Conservation (phyloP, 1,284 basidiomycete genomes). For the Moesziomyces sp. region DNA sequence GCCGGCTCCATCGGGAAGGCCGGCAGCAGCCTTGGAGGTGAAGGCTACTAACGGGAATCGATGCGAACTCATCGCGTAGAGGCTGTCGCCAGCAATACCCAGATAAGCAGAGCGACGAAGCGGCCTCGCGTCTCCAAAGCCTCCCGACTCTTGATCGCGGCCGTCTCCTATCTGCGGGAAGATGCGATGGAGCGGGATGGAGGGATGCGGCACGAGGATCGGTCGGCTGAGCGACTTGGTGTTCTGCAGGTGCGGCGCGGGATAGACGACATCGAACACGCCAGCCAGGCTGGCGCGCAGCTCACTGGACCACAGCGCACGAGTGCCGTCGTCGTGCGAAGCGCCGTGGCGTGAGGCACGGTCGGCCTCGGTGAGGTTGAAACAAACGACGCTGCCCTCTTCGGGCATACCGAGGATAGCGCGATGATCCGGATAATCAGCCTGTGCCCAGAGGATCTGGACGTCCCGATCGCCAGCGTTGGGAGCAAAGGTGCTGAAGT, state of each 20-base stretch:
- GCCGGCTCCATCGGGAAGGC: constrained; percentile 25
- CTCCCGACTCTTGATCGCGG: constrained; percentile 6
- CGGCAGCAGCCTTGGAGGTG: constrained; percentile 33
- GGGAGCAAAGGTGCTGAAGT: constrained; percentile 63
- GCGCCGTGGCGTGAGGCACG: constrained; percentile 3
- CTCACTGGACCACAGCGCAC: constrained; percentile 48
- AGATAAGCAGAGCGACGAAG: constrained; percentile 50
- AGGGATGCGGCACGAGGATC: constrained; percentile 54
- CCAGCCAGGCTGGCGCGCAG: constrained; percentile 50
- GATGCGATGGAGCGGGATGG: constrained; percentile 38
- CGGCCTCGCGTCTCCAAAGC: constrained; percentile 4
- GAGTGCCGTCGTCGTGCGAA: constrained; percentile 9
- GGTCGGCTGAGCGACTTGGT: constrained; percentile 48
- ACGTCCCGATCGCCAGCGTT: constrained; percentile 64
- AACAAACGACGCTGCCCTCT: constrained; percentile 61
- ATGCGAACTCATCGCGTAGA: constrained; percentile 59
- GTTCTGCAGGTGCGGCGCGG: constrained; percentile 47
- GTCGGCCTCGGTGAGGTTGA: constrained; percentile 49
- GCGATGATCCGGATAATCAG: constrained; percentile 48
- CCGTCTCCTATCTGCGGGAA: constrained; percentile 47
- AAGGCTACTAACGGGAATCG: constrained; percentile 58
- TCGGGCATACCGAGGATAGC: constrained; percentile 62
- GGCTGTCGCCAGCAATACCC: constrained; percentile 55
- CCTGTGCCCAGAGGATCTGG: constrained; percentile 53
- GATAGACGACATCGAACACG: constrained; percentile 60